phyloP scores from a whole-genome alignment of 371 early-diverging fungal genomes.

The Zychaea mexicana region DNA sequence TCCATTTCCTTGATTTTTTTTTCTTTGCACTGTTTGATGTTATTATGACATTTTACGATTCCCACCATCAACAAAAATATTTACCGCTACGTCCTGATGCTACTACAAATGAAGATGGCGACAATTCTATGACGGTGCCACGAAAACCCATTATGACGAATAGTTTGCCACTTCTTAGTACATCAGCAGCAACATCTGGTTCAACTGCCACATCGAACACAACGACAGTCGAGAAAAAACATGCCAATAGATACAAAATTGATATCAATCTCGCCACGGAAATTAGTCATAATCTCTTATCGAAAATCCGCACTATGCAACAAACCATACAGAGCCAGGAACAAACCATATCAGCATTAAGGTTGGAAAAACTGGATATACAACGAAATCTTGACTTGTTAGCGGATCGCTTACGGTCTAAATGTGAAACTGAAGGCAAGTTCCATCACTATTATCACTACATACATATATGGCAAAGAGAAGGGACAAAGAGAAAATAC shows the following conservation, averaged over 20 bases:
- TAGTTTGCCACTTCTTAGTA: neutral
- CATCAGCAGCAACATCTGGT: neutral
- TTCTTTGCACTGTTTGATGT: too few species aligned
- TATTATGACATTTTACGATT: too few species aligned
- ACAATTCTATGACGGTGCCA: neutral
- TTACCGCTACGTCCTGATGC: neutral
- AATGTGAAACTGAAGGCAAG: neutral
- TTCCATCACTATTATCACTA: too few species aligned
- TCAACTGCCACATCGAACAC: neutral
- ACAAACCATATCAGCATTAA: neutral
- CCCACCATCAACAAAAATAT: neutral
- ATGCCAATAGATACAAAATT: neutral
- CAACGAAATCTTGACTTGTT: neutral
- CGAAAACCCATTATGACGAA: neutral
- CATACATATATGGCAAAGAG: too few species aligned
- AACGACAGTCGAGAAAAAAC: neutral
- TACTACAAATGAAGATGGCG: neutral
- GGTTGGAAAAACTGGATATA: constrained; percentile 1
- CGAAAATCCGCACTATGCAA: constrained; percentile 13
- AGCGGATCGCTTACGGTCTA: neutral
- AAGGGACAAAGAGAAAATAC: neutral
- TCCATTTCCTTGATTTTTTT: too few species aligned
- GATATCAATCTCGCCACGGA: constrained; percentile 6
- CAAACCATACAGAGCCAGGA: constrained; percentile 6
- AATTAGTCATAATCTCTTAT: constrained; percentile 4